A percentile compares a stretch with the other conserved stretches of the same genome.
phyloP scores from a whole-genome alignment of 2,329 filamentous ascomycete species.

The Cladosporium colombiae region DNA sequence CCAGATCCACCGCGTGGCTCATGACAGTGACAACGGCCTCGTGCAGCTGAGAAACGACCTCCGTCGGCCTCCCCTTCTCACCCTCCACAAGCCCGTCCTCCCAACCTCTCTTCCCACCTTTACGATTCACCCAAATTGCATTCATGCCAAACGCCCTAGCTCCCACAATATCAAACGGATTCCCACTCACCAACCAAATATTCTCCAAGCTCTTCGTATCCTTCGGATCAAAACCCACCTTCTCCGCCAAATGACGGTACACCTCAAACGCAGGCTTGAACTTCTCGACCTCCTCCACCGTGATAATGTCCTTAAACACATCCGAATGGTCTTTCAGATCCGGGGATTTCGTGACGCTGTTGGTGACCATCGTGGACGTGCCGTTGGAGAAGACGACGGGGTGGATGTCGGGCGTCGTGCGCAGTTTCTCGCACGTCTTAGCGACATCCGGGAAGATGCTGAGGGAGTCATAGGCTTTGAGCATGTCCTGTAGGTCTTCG shows the following conservation, averaged over 20 bases:
- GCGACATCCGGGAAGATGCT: constrained; percentile 65
- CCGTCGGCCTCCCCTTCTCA: constrained; percentile 50
- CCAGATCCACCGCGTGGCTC: constrained; percentile 17
- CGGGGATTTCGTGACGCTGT: constrained; percentile 59
- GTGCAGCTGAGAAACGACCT: constrained; percentile 58
- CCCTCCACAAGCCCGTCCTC: constrained; percentile 59
- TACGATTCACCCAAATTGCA: constrained; percentile 68
- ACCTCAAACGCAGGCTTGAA: constrained; percentile 67
- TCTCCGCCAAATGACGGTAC: constrained; percentile 61
- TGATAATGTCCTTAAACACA: constrained; percentile 59
- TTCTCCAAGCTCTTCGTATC: constrained; percentile 47
- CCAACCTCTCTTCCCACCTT: constrained; percentile 58
- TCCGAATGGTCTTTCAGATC: constrained; percentile 53
- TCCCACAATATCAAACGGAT: constrained; percentile 72
- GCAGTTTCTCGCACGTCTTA: constrained; percentile 53
- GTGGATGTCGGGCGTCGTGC: constrained; percentile 44
- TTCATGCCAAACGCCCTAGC: constrained; percentile 62
- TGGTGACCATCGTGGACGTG: constrained; percentile 61
- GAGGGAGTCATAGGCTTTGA: constrained; percentile 66
- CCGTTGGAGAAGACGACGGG: constrained; percentile 72
- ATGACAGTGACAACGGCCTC: constrained; percentile 50
- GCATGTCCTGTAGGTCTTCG: constrained; percentile 52
- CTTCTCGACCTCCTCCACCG: constrained; percentile 59
- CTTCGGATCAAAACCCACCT: constrained; percentile 47
- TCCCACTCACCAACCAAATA: constrained; percentile 70